Base-by-base conservation (phyloP, 805 yeast species). In the Lipomyces yamadae region DNA sequence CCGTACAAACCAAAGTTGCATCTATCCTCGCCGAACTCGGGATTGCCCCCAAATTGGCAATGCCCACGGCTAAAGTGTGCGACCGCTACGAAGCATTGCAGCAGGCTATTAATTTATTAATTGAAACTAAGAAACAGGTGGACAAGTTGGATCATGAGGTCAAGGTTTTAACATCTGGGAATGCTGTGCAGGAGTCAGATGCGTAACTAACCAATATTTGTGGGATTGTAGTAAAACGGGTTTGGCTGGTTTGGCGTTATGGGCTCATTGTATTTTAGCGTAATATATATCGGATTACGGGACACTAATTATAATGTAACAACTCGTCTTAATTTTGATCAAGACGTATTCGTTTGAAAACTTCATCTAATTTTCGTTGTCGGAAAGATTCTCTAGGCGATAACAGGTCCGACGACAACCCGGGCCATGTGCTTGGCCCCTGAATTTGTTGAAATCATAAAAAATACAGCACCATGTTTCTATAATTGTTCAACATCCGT, bases 81-180 rank as follows among this genome's bases (percentile, higher is more conserved):
- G 83, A 87, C 5, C 86, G 86, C 73, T 92, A 89, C 74, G 98
- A 94, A 72, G 86, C 86, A 64, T 78, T 95, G 61, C 82, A 90
- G 59, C 87, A 88, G 70, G 81, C 88, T 0, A 90, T 91, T 37
- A 87, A 86, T 11, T 84, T 88, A 1, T 80, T 94, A 69, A 81
- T 93, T 63, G 98, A 95, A 63, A 81, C 93, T 15, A 94, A 94
- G 79, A 89, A 86, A 76, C 96, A 91, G 64, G 86, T 86, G 29
- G 99, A 95, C 76, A 92, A 92, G 78, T 80, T 93, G 13, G 93
- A 91, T 69, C 88, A 96, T 2, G 98, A 94, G 72, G 83, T 85
- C 50, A 81, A 82, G 39, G 80, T 88, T 35, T 42, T 15, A 13
- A 15, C 48, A 10, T 42, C 48, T 42, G 18, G 10, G 18, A 42